A percentile compares a stretch with the other conserved stretches of the same genome.
Evolutionary conservation across 371 early-diverging fungal genomes (phyloP).

Genomic region (Neoconidiobolus thromboides): DNA sequence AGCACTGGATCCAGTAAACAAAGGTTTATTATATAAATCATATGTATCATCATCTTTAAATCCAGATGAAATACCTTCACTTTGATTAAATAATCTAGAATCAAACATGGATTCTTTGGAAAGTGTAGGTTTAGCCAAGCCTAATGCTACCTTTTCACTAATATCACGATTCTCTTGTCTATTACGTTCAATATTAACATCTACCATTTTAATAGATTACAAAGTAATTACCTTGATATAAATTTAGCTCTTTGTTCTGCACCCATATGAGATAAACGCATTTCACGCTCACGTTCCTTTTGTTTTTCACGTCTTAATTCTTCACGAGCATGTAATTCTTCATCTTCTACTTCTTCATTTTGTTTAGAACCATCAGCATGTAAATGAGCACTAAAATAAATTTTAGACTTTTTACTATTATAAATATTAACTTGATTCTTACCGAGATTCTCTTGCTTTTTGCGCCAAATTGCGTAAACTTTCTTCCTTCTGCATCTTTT

Average conservation of each 20-base stretch:
- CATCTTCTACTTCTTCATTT: constrained; percentile 18
- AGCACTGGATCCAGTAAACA: constrained; percentile 50
- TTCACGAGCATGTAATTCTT: constrained; percentile 58
- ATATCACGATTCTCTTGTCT: constrained; percentile 74
- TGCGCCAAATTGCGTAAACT: constrained; percentile 74
- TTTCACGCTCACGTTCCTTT: constrained; percentile 68
- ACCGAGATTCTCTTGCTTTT: constrained; percentile 73
- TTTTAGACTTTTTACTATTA: too few relatives aligned
- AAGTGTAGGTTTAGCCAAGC: constrained; percentile 75
- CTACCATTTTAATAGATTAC: neutral
- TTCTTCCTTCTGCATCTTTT: constrained; percentile 85
- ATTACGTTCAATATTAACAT: constrained; percentile 1
- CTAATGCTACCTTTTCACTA: constrained; percentile 93
- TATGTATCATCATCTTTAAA: constrained; percentile 78
- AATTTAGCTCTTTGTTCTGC: constrained; percentile 67
- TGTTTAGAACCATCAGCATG: too few relatives aligned
- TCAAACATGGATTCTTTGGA: constrained; percentile 85
- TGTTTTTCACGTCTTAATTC: constrained; percentile 66
- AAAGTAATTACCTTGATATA: constrained; percentile 28
- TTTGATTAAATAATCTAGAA: constrained; percentile 80
- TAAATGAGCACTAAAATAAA: too few relatives aligned
- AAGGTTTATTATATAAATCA: constrained; percentile 72
- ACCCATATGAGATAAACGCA: constrained; percentile 80
- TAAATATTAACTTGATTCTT: neutral
- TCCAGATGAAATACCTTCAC: constrained; percentile 64